These are phyloP conservation scores for Ulota crispa DNA, from an alignment of 225 moss, liverwort and hornwort genomes.

Conservation along the genomic window DNA sequence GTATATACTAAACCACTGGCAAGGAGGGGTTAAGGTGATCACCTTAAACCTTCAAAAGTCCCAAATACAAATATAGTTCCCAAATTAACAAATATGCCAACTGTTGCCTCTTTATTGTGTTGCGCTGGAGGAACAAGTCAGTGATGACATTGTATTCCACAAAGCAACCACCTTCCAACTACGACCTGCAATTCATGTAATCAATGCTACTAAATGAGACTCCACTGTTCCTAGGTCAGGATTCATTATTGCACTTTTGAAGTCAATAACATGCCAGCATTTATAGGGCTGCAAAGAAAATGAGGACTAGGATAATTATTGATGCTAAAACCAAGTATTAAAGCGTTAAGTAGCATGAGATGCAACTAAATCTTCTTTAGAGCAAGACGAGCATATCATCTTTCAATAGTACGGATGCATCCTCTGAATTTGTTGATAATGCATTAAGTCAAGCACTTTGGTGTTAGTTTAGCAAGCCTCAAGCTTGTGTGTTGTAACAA, in stretches of 20 bases:
- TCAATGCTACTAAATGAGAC: background rate
- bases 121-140: slow-evolving; percentile 91
- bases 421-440: background rate
- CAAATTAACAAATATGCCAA: too few relatives aligned
- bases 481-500: background rate
- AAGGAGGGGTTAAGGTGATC: too few relatives aligned
- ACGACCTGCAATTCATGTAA: slow-evolving; percentile 59
- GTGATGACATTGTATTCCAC: slow-evolving; percentile 96
- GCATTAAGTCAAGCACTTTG: slow-evolving; percentile 2
- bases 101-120: slow-evolving; percentile 97
- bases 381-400: slow-evolving; percentile 8
- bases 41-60: too few relatives aligned
- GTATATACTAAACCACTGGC: too few relatives aligned
- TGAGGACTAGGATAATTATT: background rate
- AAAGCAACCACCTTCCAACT: slow-evolving; percentile 91
- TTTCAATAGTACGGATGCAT: slow-evolving; percentile 11
- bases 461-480: background rate
- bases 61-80: too few relatives aligned
- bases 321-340: background rate
- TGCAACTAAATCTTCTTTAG: slow-evolving; percentile 1
- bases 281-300: background rate
- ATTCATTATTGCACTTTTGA: background rate
- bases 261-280: background rate
- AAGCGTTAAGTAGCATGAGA: background rate
- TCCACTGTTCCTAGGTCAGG: background rate